Conservation (phyloP, 2,329 filamentous ascomycete species). For the Talaromyces amestolkiae region DNA sequence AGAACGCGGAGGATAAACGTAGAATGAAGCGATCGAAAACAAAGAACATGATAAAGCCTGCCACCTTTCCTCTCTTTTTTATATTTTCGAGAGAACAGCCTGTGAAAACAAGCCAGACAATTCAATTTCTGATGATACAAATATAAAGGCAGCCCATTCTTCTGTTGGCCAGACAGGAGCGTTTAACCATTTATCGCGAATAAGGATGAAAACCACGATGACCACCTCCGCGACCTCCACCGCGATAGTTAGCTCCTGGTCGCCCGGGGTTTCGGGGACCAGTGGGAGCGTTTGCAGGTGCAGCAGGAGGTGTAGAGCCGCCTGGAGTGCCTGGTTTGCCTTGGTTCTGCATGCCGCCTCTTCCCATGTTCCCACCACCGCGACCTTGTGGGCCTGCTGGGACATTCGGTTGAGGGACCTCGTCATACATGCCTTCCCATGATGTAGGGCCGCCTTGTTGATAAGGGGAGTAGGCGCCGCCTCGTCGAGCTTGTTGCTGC, state of each 20-base stretch:
- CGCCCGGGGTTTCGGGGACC: constrained; percentile 93
- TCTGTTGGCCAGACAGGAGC: background rate
- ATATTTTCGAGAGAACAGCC: constrained; percentile 1
- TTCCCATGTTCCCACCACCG: constrained; percentile 43
- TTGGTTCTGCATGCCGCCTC: constrained; percentile 41
- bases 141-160: background rate
- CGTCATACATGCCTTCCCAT: constrained; percentile 98
- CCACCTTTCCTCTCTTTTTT: background rate
- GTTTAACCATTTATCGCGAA: constrained; percentile 36
- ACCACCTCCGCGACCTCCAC: constrained; percentile 74
- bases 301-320: constrained; percentile 36
- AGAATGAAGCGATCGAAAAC: background rate
- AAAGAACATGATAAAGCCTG: background rate
- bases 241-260: constrained; percentile 88
- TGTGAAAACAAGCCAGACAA: background rate
- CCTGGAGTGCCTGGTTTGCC: constrained; percentile 35
- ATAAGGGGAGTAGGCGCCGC: constrained; percentile 44
- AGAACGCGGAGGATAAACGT: background rate
- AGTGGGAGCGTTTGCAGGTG: constrained; percentile 82
- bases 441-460: constrained; percentile 69
- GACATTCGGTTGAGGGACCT: constrained; percentile 78
- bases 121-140: constrained; percentile 11
- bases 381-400: constrained; percentile 52
- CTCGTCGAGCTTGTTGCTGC: constrained; percentile 61
- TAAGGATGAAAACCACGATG: constrained; percentile 79